Percentiles rank a stretch among this genome's conserved stretches.
Evolutionary conservation across 257 asterid genomes (phyloP).

Genomic region (Linaria vulgaris): DNA sequence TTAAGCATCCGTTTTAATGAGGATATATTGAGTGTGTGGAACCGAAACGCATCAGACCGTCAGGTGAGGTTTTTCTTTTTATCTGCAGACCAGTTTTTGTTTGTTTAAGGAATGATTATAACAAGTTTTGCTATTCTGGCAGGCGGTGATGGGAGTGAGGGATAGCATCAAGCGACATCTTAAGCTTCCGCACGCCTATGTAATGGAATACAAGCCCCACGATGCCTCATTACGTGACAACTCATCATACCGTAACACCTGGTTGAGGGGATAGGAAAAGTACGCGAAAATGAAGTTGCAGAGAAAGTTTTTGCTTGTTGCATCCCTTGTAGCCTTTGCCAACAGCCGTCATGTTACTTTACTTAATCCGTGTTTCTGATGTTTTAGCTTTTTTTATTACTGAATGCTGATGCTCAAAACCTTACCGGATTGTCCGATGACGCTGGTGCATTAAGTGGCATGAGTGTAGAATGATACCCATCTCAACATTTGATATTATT

Average conservation of each 20-base stretch:
- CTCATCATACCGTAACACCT: constrained; percentile 96
- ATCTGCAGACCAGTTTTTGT: neutral
- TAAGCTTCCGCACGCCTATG: constrained; percentile 85
- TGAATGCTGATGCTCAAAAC: no score
- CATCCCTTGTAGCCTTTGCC: neutral
- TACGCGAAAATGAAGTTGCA: neutral
- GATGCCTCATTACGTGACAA: constrained; percentile 93
- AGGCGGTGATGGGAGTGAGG: constrained; percentile 96
- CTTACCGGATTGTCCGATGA: no score
- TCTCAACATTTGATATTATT: no score
- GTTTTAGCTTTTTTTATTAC: no score
- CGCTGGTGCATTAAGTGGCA: no score
- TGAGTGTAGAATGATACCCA: no score
- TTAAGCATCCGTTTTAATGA: constrained; percentile 91
- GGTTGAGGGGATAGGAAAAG: constrained; percentile 71
- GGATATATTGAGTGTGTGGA: constrained; percentile 97
- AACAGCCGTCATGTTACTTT: no score
- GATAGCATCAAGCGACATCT: constrained; percentile 87
- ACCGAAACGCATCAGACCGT: constrained; percentile 89
- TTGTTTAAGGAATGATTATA: neutral
- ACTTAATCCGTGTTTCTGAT: no score
- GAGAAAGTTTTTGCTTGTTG: neutral
- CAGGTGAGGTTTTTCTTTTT: constrained; percentile 52
- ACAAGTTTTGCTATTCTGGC: neutral
- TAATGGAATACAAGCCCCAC: constrained; percentile 95